These are phyloP conservation scores for Backusella australiensis DNA, from an alignment of 192 early-diverging fungal genomes.

Conservation along the genomic window DNA sequence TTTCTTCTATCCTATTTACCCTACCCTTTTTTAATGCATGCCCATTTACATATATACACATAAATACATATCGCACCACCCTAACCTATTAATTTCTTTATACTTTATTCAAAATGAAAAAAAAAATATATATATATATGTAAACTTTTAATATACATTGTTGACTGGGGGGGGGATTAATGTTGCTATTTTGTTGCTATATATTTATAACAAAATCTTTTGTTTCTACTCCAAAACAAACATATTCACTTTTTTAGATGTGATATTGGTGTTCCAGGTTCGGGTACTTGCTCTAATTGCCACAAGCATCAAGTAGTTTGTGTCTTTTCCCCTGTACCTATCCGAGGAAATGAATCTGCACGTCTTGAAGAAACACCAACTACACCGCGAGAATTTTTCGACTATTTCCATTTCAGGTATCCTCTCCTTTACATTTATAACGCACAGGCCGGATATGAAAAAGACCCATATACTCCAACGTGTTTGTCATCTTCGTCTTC, in stretches of 20 bases:
- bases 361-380: not conserved
- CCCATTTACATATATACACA: not conserved
- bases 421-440: conserved; percentile 9
- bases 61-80: not conserved
- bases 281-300: conserved; percentile 30
- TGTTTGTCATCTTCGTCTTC: not conserved
- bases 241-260: conserved; percentile 19
- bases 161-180: not conserved
- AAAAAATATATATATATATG: not conserved
- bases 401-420: conserved; percentile 3
- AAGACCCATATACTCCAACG: not conserved
- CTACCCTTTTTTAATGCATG: not conserved
- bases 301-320: conserved; percentile 23
- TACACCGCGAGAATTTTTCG: not conserved
- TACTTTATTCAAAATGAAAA: conserved; percentile 5
- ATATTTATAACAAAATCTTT: not conserved
- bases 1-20: not conserved
- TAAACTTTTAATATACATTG: not conserved
- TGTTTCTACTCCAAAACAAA: not conserved
- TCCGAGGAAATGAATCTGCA: conserved; percentile 5
- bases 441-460: conserved; percentile 17
- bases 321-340: conserved; percentile 16
- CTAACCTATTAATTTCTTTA: not conserved
- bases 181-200: conserved; percentile 1
- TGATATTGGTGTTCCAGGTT: conserved; percentile 24